Evolutionary conservation across 768 basidiomycete genomes (phyloP), one percentile per base, ranked within the genome.

Genomic region (Mycena belliarum): DNA sequence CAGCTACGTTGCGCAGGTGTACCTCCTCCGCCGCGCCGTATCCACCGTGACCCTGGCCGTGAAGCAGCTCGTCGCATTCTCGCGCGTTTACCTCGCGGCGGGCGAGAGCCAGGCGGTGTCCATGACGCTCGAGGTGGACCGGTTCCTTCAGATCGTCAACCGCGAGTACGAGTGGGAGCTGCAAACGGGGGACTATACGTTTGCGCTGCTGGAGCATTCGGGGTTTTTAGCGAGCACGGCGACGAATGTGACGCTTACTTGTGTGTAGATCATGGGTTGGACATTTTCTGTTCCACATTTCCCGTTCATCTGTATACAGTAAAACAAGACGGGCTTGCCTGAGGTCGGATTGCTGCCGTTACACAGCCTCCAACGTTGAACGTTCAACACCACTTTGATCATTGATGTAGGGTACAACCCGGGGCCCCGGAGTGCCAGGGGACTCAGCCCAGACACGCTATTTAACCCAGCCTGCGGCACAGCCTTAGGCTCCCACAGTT

Each of bases 61-160:
- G 14, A 63, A 61, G 41, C 68, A 69, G 45, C 64, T 69, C 26
- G 65, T 69, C 15, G 66, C 64, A 2, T 69, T 65, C 52, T 49
- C 52, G 5, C 58, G 68, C 1, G 59, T 65, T 1, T 69, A 69
- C 29, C 60, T 69, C 18, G 57, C 55, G 11, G 10, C 61, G 2
- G 63, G 65, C 4, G 63, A 66, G 29, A 63, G 55, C 24, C 43
- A 49, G 24, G 32, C 28, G 10, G 63, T 58, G 9, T 18, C 26
- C 8, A 66, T 69, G 66, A 56, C 49, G 6, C 56, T 66, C 32
- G 68, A 69, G n/a, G 68, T 69, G n/a, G 57, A 65, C 40, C 54
- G 66, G 4, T 69, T 60, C 55, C 46, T 69, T 23, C 62, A 49
- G 24, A 44, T 69, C 12, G 54, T 69, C 2, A 67, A 69, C 45